These are phyloP conservation scores for Trichosanthes truncata DNA, from an alignment of 306 rosid genomes.

Conservation along the genomic window DNA sequence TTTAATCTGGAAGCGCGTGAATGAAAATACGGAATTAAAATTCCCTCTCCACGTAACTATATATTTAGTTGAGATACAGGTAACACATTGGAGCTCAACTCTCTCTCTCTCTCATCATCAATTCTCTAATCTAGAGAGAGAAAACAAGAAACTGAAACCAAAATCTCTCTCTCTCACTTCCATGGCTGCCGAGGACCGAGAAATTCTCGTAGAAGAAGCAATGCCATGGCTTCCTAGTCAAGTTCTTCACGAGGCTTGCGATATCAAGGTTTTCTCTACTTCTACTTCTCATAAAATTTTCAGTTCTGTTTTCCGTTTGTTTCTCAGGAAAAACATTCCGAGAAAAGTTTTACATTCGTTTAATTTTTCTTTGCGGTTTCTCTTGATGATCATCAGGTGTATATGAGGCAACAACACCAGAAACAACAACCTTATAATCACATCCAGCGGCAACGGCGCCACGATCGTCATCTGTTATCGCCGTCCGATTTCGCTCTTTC, in stretches of 20 bases:
- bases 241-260: slow-evolving; percentile 34
- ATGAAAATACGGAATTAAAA: neutral
- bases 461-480: slow-evolving; percentile 3
- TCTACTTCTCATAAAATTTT: neutral
- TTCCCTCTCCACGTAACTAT: slow-evolving; percentile 22
- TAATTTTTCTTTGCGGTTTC: neutral
- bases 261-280: slow-evolving; percentile 24
- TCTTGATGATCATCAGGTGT: slow-evolving; percentile 1
- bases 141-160: neutral
- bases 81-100: slow-evolving; percentile 44
- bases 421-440: neutral
- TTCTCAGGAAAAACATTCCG: neutral
- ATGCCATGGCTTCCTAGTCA: slow-evolving; percentile 50
- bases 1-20: neutral
- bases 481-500: slow-evolving; percentile 16
- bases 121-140: neutral
- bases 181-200: slow-evolving; percentile 37
- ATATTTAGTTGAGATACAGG: slow-evolving; percentile 46
- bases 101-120: slow-evolving; percentile 16
- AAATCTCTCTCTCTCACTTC: slow-evolving; percentile 7
- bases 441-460: slow-evolving; percentile 3
- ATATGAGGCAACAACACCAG: slow-evolving; percentile 5
- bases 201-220: slow-evolving; percentile 50
- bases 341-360: neutral
- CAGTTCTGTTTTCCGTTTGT: neutral